Evolutionary conservation across 2,329 filamentous ascomycete species (phyloP).

Genomic region (Grosmannia clavigera): DNA sequence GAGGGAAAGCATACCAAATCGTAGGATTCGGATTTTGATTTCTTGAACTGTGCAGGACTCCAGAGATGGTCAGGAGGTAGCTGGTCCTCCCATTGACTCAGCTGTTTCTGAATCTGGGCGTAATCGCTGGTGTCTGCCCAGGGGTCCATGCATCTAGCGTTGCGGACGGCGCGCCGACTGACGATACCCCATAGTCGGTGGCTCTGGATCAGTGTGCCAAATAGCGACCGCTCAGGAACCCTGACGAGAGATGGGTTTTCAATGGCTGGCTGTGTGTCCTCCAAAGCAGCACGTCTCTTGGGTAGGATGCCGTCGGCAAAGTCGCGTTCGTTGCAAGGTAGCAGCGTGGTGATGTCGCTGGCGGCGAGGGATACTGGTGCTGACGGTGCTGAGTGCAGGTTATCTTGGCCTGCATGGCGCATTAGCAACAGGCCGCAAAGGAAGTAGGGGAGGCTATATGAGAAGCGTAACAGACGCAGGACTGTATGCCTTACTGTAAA

Average conservation of each 20-base stretch:
- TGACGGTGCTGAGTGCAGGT: constrained; percentile 38
- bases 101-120: constrained; percentile 26
- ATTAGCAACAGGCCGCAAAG: not conserved
- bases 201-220: constrained; percentile 42
- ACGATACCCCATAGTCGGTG: constrained; percentile 43
- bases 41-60: constrained; percentile 27
- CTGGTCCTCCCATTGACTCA: constrained; percentile 35
- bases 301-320: constrained; percentile 37
- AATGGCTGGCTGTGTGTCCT: constrained; percentile 37
- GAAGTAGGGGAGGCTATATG: too few relatives aligned
- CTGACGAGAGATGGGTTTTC: constrained; percentile 30
- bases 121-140: constrained; percentile 38
- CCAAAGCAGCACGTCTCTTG: constrained; percentile 36
- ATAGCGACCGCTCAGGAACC: constrained; percentile 35
- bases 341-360: constrained; percentile 40
- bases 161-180: constrained; percentile 33
- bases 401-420: constrained; percentile 32
- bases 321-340: constrained; percentile 40
- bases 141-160: constrained; percentile 29
- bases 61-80: constrained; percentile 37
- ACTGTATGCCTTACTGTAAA: constrained; percentile 27
- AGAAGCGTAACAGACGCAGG: not conserved
- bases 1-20: constrained; percentile 29
- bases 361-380: constrained; percentile 39
- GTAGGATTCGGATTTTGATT: constrained; percentile 33